Conservation (phyloP, 169 alveolate species). For the Eimeria maxima region DNA sequence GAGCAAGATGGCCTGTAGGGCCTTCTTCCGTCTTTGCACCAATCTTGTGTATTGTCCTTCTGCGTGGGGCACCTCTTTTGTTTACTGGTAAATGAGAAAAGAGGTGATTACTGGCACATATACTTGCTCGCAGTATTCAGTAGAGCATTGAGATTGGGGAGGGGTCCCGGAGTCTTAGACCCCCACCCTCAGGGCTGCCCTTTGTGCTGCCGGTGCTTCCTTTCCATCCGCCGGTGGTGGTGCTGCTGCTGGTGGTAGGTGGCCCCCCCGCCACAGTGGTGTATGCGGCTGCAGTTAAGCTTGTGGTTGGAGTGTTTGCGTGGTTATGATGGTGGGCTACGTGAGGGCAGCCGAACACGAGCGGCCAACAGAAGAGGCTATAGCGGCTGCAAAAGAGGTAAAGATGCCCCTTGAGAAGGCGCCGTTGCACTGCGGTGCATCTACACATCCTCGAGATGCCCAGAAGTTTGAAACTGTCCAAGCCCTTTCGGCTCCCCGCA, state of each 20-base stretch:
- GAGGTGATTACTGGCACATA: not conserved
- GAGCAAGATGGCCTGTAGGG: not conserved
- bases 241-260: slow-evolving; percentile 6
- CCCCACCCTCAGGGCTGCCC: not conserved
- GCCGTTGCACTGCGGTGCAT: slow-evolving; percentile 1
- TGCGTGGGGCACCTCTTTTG: not conserved
- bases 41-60: not conserved
- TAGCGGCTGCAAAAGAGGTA: not conserved
- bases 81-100: not conserved
- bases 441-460: not conserved
- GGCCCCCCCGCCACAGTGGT: not conserved
- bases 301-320: not conserved
- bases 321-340: slow-evolving; percentile 39
- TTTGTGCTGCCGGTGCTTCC: not conserved
- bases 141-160: not conserved
- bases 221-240: not conserved
- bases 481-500: slow-evolving; percentile 21
- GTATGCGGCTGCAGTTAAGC: not conserved
- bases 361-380: slow-evolving; percentile 1
- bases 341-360: slow-evolving; percentile 25
- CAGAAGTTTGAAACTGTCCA: not conserved
- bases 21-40: not conserved
- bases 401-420: not conserved
- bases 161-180: not conserved
- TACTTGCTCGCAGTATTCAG: not conserved